Evolutionary conservation across 2,329 filamentous ascomycete genomes (phyloP), one percentile per base, ranked within the genome.

Genomic region (Fusarium tanahbumbuense): DNA sequence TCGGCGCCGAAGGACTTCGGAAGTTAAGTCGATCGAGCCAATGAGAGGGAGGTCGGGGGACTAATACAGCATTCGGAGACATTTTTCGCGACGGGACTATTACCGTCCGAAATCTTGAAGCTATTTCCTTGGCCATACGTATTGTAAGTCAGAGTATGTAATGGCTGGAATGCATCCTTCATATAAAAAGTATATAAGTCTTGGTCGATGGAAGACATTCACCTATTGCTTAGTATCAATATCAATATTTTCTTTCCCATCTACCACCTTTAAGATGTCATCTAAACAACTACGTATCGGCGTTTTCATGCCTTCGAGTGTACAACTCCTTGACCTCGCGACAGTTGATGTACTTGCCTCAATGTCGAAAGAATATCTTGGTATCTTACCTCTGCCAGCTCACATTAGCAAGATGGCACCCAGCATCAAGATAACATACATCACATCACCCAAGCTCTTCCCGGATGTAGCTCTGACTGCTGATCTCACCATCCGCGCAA

Each of bases 271-370:
- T 11, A 28, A n/a, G 16, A 76, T 76, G 73, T 22, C 58, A 25
- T 66, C 58, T 8, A 65, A 71, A 32, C 64, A 65, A 40, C 59
- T 87, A 61, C 80, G 76, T 44, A 80, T 88, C 50, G 86, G 85
- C 23, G 84, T 88, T 58, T 87, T 86, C 73, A 77, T 87, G 50
- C 84, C 85, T 3, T 65, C 70, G 4, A 78, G 79, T 3, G 79
- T 80, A 13, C 86, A 88, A 67, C 75, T 86, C 11, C 82, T 88
- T 20, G 86, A 88, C 73, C 71, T 80, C 7, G 85, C 85, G 12
- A 82, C 82, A 50, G 78, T 87, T 56, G 85, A 88, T 74, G 76
- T 87, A 53, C 80, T 88, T 20, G 82, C 78, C 32, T 79, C 78
- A 67, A 81, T 86, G 76, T 81, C 80, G 60, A 77, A 80, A 60